Conservation (phyloP, 75 land plant genomes). For the Sequoia sempervirens region DNA sequence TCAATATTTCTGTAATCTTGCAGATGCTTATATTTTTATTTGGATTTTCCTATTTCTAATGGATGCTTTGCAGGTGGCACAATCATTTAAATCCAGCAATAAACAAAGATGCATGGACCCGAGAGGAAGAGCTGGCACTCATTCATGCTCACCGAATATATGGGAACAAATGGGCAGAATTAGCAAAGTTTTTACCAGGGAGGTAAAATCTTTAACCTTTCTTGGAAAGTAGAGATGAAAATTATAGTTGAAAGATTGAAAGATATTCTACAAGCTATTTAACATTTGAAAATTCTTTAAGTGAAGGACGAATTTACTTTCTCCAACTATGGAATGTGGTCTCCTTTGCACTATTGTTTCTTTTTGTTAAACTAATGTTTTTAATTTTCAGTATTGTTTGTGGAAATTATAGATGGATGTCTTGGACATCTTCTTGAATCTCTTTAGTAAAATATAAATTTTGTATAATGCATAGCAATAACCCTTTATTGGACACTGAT, state of each 20-base stretch:
- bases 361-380: neutral
- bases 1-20: neutral
- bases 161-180: constrained; percentile 91
- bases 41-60: neutral
- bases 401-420: neutral
- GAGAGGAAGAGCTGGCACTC: constrained; percentile 67
- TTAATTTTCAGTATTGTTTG: neutral
- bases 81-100: constrained; percentile 85
- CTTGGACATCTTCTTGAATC: neutral
- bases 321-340: neutral
- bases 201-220: constrained; percentile 29
- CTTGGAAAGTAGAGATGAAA: neutral
- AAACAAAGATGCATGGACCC: constrained; percentile 85
- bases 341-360: too few species aligned
- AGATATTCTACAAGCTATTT: neutral
- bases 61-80: constrained; percentile 61
- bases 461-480: too few species aligned
- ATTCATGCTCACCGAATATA: constrained; percentile 73
- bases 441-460: neutral
- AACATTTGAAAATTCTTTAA: neutral
- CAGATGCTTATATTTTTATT: neutral
- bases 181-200: constrained; percentile 72
- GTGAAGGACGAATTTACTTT: neutral
- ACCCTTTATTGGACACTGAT: neutral
- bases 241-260: neutral